Evolutionary conservation across 23 red algal species (phyloP).

Genomic region (Gracilaria domingensis): DNA sequence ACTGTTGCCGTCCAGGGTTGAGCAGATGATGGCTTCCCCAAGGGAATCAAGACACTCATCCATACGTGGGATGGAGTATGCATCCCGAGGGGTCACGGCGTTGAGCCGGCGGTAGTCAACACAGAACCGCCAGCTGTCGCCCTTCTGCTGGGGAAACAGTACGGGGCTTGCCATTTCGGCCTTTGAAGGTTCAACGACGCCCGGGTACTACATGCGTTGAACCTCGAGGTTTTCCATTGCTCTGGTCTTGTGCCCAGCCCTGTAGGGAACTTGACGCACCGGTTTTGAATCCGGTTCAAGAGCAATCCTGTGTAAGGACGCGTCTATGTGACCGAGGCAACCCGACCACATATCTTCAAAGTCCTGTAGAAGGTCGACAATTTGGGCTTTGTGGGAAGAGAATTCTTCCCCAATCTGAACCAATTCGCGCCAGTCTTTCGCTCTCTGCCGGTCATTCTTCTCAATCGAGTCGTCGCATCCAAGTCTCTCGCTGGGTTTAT

Average conservation of each 20-base stretch:
- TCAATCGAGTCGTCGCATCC: not conserved
- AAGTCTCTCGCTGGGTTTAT: not conserved
- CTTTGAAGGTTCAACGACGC: slow-evolving; percentile 2
- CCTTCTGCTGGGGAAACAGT: not conserved
- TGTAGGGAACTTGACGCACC: not conserved
- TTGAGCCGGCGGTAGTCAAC: slow-evolving; percentile 11
- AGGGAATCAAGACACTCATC: slow-evolving; percentile 35
- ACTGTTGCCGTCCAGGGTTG: slow-evolving; percentile 13
- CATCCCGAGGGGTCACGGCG: not conserved
- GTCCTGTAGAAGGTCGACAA: not conserved
- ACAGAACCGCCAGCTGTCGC: slow-evolving; percentile 4
- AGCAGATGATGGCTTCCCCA: slow-evolving; percentile 4
- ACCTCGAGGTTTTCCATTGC: not conserved
- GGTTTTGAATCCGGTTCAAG: not conserved
- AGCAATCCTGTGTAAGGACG: not conserved
- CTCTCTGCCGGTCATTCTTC: not conserved
- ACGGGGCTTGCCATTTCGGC: slow-evolving; percentile 11
- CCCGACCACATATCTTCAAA: slow-evolving; percentile 16
- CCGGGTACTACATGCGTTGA: not conserved
- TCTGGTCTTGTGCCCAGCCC: not conserved
- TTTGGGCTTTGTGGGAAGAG: not conserved
- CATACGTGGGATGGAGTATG: slow-evolving; percentile 1
- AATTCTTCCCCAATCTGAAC: not conserved
- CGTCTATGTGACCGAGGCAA: not conserved
- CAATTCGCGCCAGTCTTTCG: not conserved